Conservation (phyloP, 306 rosid genomes). For the Casuarina equisetifolia region DNA sequence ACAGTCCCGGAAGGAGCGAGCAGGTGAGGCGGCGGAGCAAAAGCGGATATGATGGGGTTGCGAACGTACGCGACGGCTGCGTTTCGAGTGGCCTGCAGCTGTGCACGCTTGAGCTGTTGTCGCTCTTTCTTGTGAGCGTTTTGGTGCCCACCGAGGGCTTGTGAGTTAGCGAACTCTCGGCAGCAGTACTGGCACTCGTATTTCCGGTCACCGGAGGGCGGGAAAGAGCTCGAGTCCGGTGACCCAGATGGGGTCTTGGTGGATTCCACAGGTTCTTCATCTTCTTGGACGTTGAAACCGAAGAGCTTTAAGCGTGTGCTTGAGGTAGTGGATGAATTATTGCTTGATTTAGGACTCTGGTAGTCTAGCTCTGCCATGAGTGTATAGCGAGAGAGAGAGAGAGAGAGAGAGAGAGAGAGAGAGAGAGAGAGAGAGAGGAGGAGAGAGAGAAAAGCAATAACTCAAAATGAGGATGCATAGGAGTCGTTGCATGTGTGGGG, state of each 20-base stretch:
- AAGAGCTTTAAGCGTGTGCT: conserved; percentile 72
- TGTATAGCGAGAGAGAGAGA: neutral
- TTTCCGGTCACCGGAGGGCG: conserved; percentile 68
- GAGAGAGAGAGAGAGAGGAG: conserved; percentile 30
- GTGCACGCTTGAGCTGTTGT: conserved; percentile 87
- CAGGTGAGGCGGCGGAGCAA: conserved; percentile 82
- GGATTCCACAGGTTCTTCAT: conserved; percentile 55
- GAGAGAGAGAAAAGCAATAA: conserved; percentile 13
- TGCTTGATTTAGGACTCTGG: conserved; percentile 44
- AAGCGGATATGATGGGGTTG: conserved; percentile 90
- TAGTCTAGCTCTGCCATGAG: conserved; percentile 49
- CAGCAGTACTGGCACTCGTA: conserved; percentile 96
- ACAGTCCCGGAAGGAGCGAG: conserved; percentile 60
- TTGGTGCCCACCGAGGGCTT: conserved; percentile 98
- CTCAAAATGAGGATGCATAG: conserved; percentile 30
- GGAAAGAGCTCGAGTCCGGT: conserved; percentile 59
- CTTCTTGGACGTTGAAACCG: conserved; percentile 77
- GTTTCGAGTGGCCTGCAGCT: conserved; percentile 77
- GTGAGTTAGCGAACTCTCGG: conserved; percentile 93
- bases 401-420: conserved; percentile 20
- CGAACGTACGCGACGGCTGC: conserved; percentile 81
- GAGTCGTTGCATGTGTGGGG: conserved; percentile 62
- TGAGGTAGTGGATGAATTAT: conserved; percentile 30
- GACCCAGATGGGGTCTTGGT: conserved; percentile 67
- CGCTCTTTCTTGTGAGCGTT: conserved; percentile 99